Base-by-base conservation (phyloP, 2,329 filamentous ascomycete genomes). In the Aspergillus pseudoviridinutans region DNA sequence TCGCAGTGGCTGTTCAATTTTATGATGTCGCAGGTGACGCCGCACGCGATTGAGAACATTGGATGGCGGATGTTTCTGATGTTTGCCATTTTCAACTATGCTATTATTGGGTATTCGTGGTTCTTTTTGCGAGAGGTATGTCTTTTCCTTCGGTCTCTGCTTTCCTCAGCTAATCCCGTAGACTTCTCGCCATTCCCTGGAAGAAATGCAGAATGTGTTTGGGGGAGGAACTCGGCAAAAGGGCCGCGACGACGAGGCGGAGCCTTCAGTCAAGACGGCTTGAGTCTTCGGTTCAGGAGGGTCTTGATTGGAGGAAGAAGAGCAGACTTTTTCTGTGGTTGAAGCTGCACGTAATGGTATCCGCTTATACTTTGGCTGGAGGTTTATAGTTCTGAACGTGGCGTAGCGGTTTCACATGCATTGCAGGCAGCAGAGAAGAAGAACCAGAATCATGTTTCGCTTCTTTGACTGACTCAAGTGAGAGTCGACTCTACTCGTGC, bases 61-160 rank as follows among this genome's bases (percentile, higher is more conserved):
- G 75, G 76, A 1, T 81, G 78, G 78, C 72, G 71, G 50, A 80
- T 78, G 2, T 82, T 81, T 57, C 63, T 82, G 57, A 80, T 81
- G 76, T 81, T 81, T 67, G 72, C 71, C 24, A 76, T 80, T 27
- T 79, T 80, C 65, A 80, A 80, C 63, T 79, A 75, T 58, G 69
- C 76, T 1, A 74, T 79, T 17, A 75, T 79, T 0, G 64, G 71
- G 10, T 80, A 79, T 58, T 71, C 75, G 6, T 80, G 71, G 67
- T 67, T 79, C 42, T 68, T 80, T 47, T 68, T 80, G 60, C 76
- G 73, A 52, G 76, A 71, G 64, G 68, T 71, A 53, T 32, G 62
- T 66, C 41, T 25, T 10, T 32, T 35, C 14, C 4, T 41, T 50
- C 22, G 27, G 27, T 49, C 41, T 49, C 35, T 25, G 24, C 47